Evolutionary conservation across 495 filamentous ascomycete species (phyloP).

Genomic region (Xylaria bambusicola): DNA sequence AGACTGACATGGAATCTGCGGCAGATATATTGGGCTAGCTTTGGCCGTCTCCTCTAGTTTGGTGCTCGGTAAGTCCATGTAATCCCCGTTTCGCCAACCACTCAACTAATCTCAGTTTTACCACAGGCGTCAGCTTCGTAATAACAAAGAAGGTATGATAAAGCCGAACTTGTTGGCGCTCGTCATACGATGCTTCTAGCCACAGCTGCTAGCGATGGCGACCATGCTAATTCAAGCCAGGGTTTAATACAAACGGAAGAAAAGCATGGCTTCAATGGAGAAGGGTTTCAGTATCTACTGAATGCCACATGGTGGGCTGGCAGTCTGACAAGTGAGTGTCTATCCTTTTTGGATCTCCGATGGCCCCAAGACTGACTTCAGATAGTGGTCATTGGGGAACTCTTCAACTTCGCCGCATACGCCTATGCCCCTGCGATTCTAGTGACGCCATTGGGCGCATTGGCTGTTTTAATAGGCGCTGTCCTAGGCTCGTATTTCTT

Average conservation of each 20-base stretch:
- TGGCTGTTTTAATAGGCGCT: constrained; percentile 92
- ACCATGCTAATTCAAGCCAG: constrained; percentile 43
- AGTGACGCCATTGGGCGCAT: constrained; percentile 89
- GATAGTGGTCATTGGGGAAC: constrained; percentile 78
- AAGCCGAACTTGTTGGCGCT: not conserved
- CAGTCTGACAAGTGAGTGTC: constrained; percentile 74
- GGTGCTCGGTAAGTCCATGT: constrained; percentile 77
- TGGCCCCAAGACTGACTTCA: constrained; percentile 18
- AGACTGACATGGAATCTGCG: constrained; percentile 37
- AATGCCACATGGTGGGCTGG: constrained; percentile 96
- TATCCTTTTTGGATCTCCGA: not conserved
- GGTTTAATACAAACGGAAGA: constrained; percentile 88
- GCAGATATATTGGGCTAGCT: constrained; percentile 85
- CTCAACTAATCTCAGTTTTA: constrained; percentile 30
- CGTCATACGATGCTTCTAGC: constrained; percentile 24
- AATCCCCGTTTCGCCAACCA: not conserved
- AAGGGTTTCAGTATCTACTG: constrained; percentile 89
- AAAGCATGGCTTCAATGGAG: constrained; percentile 92
- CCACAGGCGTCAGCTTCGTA: constrained; percentile 82
- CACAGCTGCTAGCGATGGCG: constrained; percentile 13
- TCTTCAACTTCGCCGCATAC: constrained; percentile 96
- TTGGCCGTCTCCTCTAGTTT: constrained; percentile 90
- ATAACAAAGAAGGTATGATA: constrained; percentile 81
- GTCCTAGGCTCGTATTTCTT: constrained; percentile 94
- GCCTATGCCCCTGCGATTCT: constrained; percentile 97